A percentile compares a stretch with the other conserved stretches of the same genome.
These are phyloP conservation scores for Aspergillus spinulosporus DNA, from an alignment of 2,329 filamentous ascomycete genomes.

Conservation along the genomic window DNA sequence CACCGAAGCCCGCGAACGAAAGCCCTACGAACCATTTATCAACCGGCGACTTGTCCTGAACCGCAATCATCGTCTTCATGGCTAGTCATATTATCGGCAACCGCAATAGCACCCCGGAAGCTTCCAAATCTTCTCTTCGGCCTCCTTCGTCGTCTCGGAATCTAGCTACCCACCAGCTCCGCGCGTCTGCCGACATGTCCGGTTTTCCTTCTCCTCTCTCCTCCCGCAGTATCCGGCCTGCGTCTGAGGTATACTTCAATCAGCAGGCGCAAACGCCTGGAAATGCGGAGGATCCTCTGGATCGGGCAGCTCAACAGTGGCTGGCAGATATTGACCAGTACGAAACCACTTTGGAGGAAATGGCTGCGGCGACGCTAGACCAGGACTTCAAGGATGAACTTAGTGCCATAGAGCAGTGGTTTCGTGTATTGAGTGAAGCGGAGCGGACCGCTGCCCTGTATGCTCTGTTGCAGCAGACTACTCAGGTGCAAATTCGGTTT, in stretches of 20 bases:
- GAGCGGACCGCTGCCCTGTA: conserved; percentile 95
- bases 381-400: conserved; percentile 99
- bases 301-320: conserved; percentile 96
- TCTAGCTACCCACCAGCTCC: conserved; percentile 78
- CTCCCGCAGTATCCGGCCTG: conserved; percentile 80
- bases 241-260: conserved; percentile 89
- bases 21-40: conserved; percentile 11
- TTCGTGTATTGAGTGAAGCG: conserved; percentile 92
- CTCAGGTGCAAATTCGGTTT: conserved; percentile 97
- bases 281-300: conserved; percentile 78
- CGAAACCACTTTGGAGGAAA: conserved; percentile 97
- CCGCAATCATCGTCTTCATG: conserved; percentile 39
- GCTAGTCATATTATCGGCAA: conserved; percentile 73
- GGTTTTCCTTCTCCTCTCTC: conserved; percentile 71
- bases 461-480: conserved; percentile 94
- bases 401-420: conserved; percentile 99
- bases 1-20: conserved; percentile 23
- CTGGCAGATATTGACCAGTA: conserved; percentile 99
- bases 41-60: conserved; percentile 10
- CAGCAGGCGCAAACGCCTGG: conserved; percentile 69
- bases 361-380: conserved; percentile 97
- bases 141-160: conserved; percentile 81
- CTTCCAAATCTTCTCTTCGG: conserved; percentile 75
- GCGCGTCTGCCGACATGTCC: conserved; percentile 94
- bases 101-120: conserved; percentile 96